A percentile compares a stretch with the other conserved stretches of the same genome.
phyloP scores from a whole-genome alignment of 176 grass and related monocot genomes.

The Stipa capillata region DNA sequence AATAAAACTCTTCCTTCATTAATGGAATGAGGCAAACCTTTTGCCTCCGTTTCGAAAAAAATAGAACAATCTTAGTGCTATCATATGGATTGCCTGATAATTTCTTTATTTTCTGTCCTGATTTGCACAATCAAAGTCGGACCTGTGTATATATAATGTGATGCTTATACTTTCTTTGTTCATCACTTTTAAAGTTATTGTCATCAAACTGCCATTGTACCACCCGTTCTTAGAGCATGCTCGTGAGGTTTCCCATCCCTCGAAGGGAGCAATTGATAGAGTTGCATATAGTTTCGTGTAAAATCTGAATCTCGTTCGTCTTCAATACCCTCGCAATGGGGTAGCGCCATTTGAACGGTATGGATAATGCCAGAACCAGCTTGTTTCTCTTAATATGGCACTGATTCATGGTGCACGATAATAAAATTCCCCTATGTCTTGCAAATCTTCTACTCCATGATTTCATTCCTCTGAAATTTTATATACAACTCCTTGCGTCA shows the following conservation, averaged over 20 bases:
- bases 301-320: background rate
- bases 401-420: background rate
- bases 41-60: too few relatives aligned
- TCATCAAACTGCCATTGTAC: background rate
- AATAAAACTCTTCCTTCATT: too few relatives aligned
- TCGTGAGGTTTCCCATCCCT: background rate
- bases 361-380: background rate
- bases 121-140: background rate
- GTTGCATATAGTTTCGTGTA: background rate
- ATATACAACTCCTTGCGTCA: too few relatives aligned
- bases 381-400: background rate
- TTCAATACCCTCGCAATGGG: background rate
- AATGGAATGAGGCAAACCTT: too few relatives aligned
- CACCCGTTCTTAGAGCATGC: background rate
- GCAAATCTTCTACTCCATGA: background rate
- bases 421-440: background rate
- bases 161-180: background rate
- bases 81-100: too few relatives aligned
- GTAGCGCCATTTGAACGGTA: background rate
- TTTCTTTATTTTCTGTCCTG: background rate
- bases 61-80: too few relatives aligned
- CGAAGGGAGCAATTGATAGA: background rate
- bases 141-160: background rate
- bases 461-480: too few relatives aligned
- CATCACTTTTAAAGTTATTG: background rate